phyloP scores from a whole-genome alignment of 768 basidiomycete species.

The Neoboletus brunneissimus region DNA sequence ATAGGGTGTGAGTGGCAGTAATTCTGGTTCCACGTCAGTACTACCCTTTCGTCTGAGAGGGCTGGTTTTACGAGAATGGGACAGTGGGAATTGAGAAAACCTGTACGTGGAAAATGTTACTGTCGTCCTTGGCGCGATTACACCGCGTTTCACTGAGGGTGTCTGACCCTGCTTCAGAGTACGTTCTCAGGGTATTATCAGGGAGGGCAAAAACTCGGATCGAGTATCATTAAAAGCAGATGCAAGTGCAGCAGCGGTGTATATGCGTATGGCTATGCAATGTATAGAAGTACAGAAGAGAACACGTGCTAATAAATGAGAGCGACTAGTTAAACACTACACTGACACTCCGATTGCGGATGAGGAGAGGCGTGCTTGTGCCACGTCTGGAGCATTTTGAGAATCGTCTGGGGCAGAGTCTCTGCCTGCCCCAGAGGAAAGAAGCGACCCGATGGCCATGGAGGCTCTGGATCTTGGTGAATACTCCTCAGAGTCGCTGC shows the following conservation, averaged over 20 bases:
- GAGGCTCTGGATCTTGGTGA: constrained; percentile 70
- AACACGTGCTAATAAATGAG: constrained; percentile 21
- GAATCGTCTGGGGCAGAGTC: constrained; percentile 28
- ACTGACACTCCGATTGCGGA: constrained; percentile 23
- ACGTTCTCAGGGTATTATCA: not conserved
- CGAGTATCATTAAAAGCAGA: constrained; percentile 18
- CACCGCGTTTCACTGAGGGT: constrained; percentile 1
- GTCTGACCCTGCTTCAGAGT: constrained; percentile 9
- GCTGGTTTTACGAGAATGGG: constrained; percentile 1
- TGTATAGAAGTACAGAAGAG: constrained; percentile 25
- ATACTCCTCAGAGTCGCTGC: constrained; percentile 64
- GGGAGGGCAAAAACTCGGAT: not conserved
- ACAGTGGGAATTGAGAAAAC: constrained; percentile 4
- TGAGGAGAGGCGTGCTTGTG: constrained; percentile 17
- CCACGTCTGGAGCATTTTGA: constrained; percentile 20
- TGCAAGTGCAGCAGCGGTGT: constrained; percentile 19
- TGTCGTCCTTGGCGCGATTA: not conserved
- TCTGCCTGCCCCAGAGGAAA: constrained; percentile 44
- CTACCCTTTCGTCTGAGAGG: constrained; percentile 13
- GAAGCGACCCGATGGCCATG: constrained; percentile 78
- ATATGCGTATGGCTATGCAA: constrained; percentile 18
- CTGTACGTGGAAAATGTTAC: constrained; percentile 9
- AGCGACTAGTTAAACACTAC: constrained; percentile 7
- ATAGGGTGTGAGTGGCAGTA: constrained; percentile 11
- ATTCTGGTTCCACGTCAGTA: constrained; percentile 13